Percentiles rank a stretch among this genome's conserved stretches.
These are phyloP conservation scores for Kokia cookei DNA, from an alignment of 441 rosid genomes.

Conservation along the genomic window DNA sequence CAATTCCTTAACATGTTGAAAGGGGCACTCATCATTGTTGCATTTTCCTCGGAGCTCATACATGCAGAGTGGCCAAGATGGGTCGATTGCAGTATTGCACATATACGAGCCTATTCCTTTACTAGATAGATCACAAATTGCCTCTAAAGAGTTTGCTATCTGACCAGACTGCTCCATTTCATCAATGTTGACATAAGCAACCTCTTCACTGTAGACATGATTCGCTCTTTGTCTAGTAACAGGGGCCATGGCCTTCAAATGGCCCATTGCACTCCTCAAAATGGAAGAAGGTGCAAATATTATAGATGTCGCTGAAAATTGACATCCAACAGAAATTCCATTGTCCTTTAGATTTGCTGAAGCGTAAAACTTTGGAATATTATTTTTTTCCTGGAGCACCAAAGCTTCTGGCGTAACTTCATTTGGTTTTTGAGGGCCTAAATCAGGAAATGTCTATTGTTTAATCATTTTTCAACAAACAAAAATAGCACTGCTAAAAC, in stretches of 20 bases:
- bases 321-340: conserved; percentile 14
- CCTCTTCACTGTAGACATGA: conserved; percentile 13
- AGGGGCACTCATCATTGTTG: conserved; percentile 87
- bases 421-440: conserved; percentile 36
- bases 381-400: conserved; percentile 15
- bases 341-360: conserved; percentile 26
- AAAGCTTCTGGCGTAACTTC: conserved; percentile 31
- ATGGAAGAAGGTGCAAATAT: conserved; percentile 35
- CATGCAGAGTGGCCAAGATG: conserved; percentile 85
- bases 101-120: conserved; percentile 44
- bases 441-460: conserved; percentile 15
- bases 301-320: conserved; percentile 15
- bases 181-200: conserved; percentile 23
- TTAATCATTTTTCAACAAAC: conserved; percentile 3
- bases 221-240: conserved; percentile 23
- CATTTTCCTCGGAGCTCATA: conserved; percentile 97
- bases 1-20: conserved; percentile 80
- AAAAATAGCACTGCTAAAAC: conserved; percentile 10
- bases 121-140: conserved; percentile 13
- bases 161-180: conserved; percentile 21
- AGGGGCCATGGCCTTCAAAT: conserved; percentile 37
- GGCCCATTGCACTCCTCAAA: conserved; percentile 53
- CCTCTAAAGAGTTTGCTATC: conserved; percentile 22
- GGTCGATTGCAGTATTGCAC: conserved; percentile 54
- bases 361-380: conserved; percentile 13